These are phyloP conservation scores for Aspergillus tamarii DNA, from an alignment of 2,329 filamentous ascomycete species.

Conservation along the genomic window DNA sequence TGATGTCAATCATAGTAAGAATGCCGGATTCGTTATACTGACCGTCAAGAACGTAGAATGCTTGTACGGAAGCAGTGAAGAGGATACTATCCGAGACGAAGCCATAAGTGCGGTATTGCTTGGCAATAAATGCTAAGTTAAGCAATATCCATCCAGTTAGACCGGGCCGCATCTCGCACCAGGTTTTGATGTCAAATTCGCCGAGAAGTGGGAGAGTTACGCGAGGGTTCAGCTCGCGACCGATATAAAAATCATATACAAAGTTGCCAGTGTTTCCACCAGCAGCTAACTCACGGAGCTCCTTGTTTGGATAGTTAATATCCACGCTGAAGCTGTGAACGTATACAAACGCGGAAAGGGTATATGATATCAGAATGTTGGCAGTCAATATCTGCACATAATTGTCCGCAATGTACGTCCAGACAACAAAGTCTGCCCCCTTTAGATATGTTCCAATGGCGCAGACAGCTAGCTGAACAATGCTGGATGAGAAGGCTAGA, in stretches of 20 bases:
- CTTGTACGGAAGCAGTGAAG: conserved; percentile 73
- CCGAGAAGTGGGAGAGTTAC: conserved; percentile 57
- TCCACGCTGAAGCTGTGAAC: conserved; percentile 73
- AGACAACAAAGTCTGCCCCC: conserved; percentile 78
- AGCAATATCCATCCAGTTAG: conserved; percentile 84
- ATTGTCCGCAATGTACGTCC: conserved; percentile 89
- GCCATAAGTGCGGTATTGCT: conserved; percentile 82
- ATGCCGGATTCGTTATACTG: conserved; percentile 83
- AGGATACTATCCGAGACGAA: conserved; percentile 81
- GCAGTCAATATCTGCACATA: conserved; percentile 80
- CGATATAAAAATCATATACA: conserved; percentile 92
- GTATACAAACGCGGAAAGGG: conserved; percentile 75
- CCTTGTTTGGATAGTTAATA: conserved; percentile 61
- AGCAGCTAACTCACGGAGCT: conserved; percentile 74
- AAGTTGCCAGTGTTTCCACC: conserved; percentile 80
- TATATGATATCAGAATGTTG: conserved; percentile 74
- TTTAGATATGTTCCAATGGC: conserved; percentile 72
- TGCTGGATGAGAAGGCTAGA: conserved; percentile 70
- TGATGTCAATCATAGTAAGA: conserved; percentile 89
- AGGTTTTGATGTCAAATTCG: conserved; percentile 83
- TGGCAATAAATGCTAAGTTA: conserved; percentile 77
- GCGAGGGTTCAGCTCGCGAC: conserved; percentile 87
- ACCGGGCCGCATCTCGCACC: conserved; percentile 82
- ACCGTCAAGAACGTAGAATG: conserved; percentile 77
- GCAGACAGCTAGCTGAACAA: conserved; percentile 68